Conservation (phyloP, 306 rosid genomes). For the Leucaena leucocephala region DNA sequence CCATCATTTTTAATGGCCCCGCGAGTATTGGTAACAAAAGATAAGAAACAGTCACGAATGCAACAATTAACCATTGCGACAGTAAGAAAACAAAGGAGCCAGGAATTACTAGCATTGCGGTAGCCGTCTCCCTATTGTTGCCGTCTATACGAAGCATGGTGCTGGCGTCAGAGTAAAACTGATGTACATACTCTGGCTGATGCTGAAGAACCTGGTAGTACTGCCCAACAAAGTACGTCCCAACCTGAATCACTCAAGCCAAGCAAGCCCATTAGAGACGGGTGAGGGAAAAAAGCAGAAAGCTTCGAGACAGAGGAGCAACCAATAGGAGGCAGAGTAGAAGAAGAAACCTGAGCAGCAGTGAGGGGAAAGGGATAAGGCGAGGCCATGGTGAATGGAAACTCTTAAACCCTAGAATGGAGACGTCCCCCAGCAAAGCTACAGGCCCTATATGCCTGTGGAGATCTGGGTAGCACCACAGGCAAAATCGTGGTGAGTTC, state of each 20-base stretch:
- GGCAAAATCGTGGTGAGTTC: constrained; percentile 11
- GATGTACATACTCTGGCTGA: constrained; percentile 87
- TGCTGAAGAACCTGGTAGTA: constrained; percentile 91
- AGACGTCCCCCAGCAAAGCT: constrained; percentile 1
- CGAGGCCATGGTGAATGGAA: constrained; percentile 66
- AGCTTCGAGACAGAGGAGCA: background rate
- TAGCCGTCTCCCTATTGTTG: constrained; percentile 65
- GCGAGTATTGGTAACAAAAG: background rate
- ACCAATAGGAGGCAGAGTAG: background rate
- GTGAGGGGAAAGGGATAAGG: constrained; percentile 78
- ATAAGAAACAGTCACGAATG: background rate
- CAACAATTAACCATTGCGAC: background rate
- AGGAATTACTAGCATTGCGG: constrained; percentile 77
- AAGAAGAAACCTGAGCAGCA: constrained; percentile 82
- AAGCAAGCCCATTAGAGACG: constrained; percentile 16
- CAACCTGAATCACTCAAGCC: constrained; percentile 57
- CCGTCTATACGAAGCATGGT: constrained; percentile 90
- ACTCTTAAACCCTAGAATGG: constrained; percentile 63
- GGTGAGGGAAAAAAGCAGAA: background rate
- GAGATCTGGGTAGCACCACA: constrained; percentile 41
- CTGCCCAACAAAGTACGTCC: constrained; percentile 96
- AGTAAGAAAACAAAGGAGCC: background rate
- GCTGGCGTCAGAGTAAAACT: constrained; percentile 93
- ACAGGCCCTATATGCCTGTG: constrained; percentile 51
- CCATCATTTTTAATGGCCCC: background rate